Evolutionary conservation across 1,284 basidiomycete genomes (phyloP), one percentile per base, ranked within the genome.

Genomic region (Amylostereum areolatum): DNA sequence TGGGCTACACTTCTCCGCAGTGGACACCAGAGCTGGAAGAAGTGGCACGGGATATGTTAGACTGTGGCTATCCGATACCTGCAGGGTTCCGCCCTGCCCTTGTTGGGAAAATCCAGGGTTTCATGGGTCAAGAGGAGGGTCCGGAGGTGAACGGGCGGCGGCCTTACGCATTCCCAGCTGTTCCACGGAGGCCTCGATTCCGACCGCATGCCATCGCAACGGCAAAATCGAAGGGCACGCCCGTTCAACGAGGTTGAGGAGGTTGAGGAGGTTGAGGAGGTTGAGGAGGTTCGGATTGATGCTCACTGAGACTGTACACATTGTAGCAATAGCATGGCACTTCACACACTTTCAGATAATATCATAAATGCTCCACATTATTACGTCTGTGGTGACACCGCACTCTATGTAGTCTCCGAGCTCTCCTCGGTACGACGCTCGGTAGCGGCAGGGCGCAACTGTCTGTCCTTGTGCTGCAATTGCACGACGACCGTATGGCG

Each of bases 51-150:
- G 73, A 71, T 47, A 77, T 85, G 66, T 47, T 71, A 3, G 54
- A 59, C 3, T 61, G 65, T 33, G 79, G 79, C 5, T 74, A 69
- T 50, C 53, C 67, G 4, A 53, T 83, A 11, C 82, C 82, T 0
- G 46, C 65, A 12, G 73, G 69, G 2, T 70, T 77, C 54, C 65
- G 64, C 35, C 63, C 70, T 49, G 46, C 77, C 37, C 70, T 80
- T 46, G 59, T 78, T 35, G 72, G 74, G n/a, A 65, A 59, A 27
- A 58, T 57, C 58, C 18, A 43, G 10, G 36, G 39, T 27, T 34
- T 37, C 9, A 30, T 4, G 27, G 12, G 10, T 27, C 30, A 29
- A n/a, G 25, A 31, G 48, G 39, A 28, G n/a, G 34, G 35, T 34
- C 10, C 9, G 27, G 43, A 46, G 2, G 27, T 35, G 18, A 7